Percentiles rank a stretch among this genome's conserved stretches.
phyloP scores from a whole-genome alignment of 768 basidiomycete species.

The Porphyrellus cyaneotinctus region DNA sequence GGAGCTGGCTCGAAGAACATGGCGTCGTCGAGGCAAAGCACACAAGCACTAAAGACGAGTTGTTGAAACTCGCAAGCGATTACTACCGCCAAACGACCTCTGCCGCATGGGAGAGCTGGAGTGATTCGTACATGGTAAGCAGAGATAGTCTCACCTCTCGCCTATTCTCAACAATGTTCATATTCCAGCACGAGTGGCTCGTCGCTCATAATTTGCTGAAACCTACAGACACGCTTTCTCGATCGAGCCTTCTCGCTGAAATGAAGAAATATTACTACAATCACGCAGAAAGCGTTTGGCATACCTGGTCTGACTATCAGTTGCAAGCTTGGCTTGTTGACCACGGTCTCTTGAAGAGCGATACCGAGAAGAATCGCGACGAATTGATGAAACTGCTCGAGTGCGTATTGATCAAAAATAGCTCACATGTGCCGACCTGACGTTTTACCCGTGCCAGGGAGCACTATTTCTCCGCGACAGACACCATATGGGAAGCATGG shows the following conservation, averaged over 20 bases:
- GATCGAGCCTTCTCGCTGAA: conserved; percentile 53
- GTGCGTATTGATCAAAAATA: conserved; percentile 35
- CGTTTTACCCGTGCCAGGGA: conserved; percentile 38
- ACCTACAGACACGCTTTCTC: conserved; percentile 46
- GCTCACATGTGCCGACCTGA: neutral
- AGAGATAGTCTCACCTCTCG: neutral
- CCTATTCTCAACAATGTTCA: conserved; percentile 1
- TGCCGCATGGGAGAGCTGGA: conserved; percentile 84
- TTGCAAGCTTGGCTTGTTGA: conserved; percentile 76
- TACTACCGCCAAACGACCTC: conserved; percentile 58
- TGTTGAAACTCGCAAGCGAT: conserved; percentile 64
- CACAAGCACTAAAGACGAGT: conserved; percentile 53
- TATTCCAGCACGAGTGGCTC: conserved; percentile 90
- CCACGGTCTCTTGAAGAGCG: conserved; percentile 67
- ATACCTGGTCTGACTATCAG: conserved; percentile 74
- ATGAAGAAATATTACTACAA: conserved; percentile 82
- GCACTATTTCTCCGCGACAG: conserved; percentile 59
- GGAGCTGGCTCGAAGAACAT: conserved; percentile 69
- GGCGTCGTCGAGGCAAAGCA: conserved; percentile 64
- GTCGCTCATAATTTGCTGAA: conserved; percentile 71
- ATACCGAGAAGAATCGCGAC: conserved; percentile 62
- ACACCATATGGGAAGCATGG: conserved; percentile 68
- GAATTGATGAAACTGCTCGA: conserved; percentile 72
- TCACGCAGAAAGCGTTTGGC: conserved; percentile 49
- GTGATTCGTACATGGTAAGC: conserved; percentile 74